Evolutionary conservation across 2,329 filamentous ascomycete genomes (phyloP), one percentile per base, ranked within the genome.

Genomic region (Chrysoporthe cubensis): DNA sequence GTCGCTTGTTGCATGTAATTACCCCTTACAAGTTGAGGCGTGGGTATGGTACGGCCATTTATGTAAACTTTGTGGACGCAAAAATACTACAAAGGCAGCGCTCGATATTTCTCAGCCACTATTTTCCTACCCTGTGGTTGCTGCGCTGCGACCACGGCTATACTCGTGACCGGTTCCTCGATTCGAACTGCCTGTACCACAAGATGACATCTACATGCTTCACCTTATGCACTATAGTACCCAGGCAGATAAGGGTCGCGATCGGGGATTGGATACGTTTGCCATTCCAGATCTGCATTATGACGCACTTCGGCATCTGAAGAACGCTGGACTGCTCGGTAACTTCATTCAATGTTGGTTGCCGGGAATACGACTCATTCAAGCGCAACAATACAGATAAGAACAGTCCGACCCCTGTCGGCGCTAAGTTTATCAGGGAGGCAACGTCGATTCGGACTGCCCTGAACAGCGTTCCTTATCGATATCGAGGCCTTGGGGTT

Each of bases 121-220:
- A 13, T 26, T 18, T 7, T 48, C 37, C 48, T 50, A n/a, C 40
- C 34, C 42, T 26, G 21, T n/a, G 52, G 56, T 58, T 26, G 52
- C 21, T 34, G 16, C 50, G 5, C 4, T 18, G 11, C 50, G 21
- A 6, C 21, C 50, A 9, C 18, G 32, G 52, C 21, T 21, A 16
- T 13, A 64, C 21, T 44, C 52, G 48, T 42, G 62, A 46, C 18
- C 16, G 37, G 40, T 46, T 14, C 40, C 62, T 64, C 62, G 62
- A 64, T 64, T 57, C 62, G 62, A 57, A 5, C 26, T 64, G 21
- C 62, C 62, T 37, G 46, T 21, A 48, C 42, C 34, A 34, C 58
- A 13, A 48, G 34, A 21, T 26, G 60, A 18, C n/a, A 50, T 62
- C 43, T 32, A n/a, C 1, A 34, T n/a, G 42, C n/a, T 43, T 34